Evolutionary conservation across 768 basidiomycete genomes (phyloP), one percentile per base, ranked within the genome.

Genomic region (Pholiota conissans): DNA sequence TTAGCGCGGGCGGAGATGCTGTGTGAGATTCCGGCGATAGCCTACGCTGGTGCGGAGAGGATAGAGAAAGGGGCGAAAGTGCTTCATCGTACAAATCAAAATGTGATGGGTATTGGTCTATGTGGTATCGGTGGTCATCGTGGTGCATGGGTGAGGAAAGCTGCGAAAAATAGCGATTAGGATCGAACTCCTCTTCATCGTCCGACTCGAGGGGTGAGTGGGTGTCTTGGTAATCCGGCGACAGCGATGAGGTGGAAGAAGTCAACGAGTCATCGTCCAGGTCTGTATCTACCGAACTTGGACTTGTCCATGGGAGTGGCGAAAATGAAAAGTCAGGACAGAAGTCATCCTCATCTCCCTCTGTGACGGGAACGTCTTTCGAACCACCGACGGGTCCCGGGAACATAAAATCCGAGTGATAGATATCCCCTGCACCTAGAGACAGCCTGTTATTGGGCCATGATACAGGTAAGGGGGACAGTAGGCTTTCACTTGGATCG

Each of bases 51-150:
- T 42, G 40, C 11, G 40, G 22, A 7, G 40, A 42, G 22, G 40
- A 42, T 24, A 34, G 16, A 11, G 49, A 49, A 2, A 49, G 49
- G 24, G 49, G 49, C 20, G 49, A 49, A 28, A 49, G 29, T 10
- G 49, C 26, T 16, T 34, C 49, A 34, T 49, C 49, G 49, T 49
- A 49, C 49, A 49, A 49, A 49, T 49, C 49, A 34, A 49, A 49
- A 32, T 10, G 34, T 24, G 16, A 1, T 18, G 49, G 49, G 49
- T 49, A 49, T 49, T 49, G 49, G 8, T 49, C 49, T 49, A 49
- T 29, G 29, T 29, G 49, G 49, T 49, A 34, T 29, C 34, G n/a
- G 49, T 29, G 28, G 29, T 49, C 49, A 32, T 49, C 18, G 18
- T 18, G 49, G 28, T 18, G 29, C 49, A 49, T 49, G 34, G 49